A percentile compares a stretch with the other conserved stretches of the same genome.
phyloP scores from a whole-genome alignment of 176 grass and related monocot species.

The Saccharum officinarum region DNA sequence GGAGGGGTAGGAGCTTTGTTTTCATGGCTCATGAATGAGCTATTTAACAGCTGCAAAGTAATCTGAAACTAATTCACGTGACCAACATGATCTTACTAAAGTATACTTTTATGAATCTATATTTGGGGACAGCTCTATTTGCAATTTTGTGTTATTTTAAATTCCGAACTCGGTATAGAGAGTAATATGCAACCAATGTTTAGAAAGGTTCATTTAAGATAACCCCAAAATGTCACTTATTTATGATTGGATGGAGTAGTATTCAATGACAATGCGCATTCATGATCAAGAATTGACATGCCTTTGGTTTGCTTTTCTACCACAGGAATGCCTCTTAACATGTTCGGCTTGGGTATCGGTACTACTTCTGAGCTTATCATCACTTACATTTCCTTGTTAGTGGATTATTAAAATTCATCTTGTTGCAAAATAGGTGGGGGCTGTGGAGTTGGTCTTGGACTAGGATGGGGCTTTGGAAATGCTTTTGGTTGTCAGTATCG shows the following conservation, averaged over 20 bases:
- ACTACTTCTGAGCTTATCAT: conserved; percentile 45
- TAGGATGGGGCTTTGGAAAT: conserved; percentile 93
- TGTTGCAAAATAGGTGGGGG: conserved; percentile 65
- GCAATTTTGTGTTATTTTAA: neutral
- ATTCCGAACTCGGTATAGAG: neutral
- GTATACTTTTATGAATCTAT: neutral
- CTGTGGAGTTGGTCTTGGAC: conserved; percentile 78
- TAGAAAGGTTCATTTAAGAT: neutral
- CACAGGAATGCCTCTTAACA: conserved; percentile 84
- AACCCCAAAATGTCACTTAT: neutral
- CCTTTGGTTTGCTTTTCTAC: conserved; percentile 39
- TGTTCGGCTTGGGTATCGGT: conserved; percentile 89
- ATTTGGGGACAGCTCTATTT: neutral
- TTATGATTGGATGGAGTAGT: neutral
- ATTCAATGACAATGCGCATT: neutral
- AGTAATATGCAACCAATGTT: neutral
- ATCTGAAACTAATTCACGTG: neutral
- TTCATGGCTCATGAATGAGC: neutral
- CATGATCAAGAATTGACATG: conserved; percentile 14
- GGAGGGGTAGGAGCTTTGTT: neutral
- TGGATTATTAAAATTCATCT: conserved; percentile 25
- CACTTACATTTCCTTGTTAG: neutral
- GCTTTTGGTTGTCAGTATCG: conserved; percentile 88
- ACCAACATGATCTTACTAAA: neutral
- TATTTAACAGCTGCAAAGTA: neutral